Base-by-base conservation (phyloP, 1,139 yeast genomes). In the Hemisphaericaspora xylofermentans region DNA sequence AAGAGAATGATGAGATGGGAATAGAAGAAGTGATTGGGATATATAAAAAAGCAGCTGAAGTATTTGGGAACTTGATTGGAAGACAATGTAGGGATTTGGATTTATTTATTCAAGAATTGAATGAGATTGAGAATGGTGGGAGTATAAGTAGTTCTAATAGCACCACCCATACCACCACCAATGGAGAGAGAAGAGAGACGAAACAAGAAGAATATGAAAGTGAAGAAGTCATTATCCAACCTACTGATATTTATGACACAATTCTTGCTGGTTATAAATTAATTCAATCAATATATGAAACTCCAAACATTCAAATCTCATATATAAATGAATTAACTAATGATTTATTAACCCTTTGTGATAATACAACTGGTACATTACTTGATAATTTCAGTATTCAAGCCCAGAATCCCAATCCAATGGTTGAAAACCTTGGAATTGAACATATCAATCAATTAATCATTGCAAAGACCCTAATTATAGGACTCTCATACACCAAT, bases 201-300 rank as follows among this genome's bases (percentile, higher is more conserved):
- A 46, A 43, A n/a, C 45, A 43, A 19, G 58, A 57, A 40, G 54
- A 54, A 33, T 60, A 51, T 22, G 51, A 55, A 2, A 54, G 58
- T 25, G 71, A 60, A 39, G 60, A 60, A 38, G 58, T 60, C n/a
- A n/a, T n/a, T 1, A 51, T 67, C 4, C 75, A 70, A 45, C 74
- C 75, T 0, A 44, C 60, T 6, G 76, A 71, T 44, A 53, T 70
- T 6, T 60, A 62, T 39, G 77, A 71, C 25, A 64, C 74, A 1
- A 52, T 67, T 0, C 36, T 66, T 5, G 55, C 69, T 0, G 53
- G 61, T 1, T 66, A 61, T 45, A 63, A 58, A 39, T 50, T 69
- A 28, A 48, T 56, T 1, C 68, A 61, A 38, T 61, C 72, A 0
- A 38, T 66, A 3, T 48, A 65, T 15, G 75, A 68, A 39, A n/a